Conservation (phyloP, 1,284 basidiomycete genomes). For the Papiliotrema nemorosa region DNA sequence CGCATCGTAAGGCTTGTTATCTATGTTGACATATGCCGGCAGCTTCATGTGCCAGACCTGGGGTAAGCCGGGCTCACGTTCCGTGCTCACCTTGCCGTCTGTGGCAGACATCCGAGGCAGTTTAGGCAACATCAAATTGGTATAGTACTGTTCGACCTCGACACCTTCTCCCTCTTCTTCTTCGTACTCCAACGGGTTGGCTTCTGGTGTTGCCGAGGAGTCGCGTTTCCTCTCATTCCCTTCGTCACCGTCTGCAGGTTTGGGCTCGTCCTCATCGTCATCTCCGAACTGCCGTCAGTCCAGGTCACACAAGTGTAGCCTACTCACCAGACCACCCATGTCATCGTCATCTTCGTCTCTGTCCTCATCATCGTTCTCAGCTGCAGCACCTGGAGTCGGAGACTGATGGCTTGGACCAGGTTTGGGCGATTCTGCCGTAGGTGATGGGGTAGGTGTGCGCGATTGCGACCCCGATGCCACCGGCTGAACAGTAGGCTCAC, state of each 20-base stretch:
- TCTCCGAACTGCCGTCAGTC: conserved; percentile 62
- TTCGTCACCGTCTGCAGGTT: no score
- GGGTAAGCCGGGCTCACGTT: not conserved
- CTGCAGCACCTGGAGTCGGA: not conserved
- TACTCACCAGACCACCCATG: conserved; percentile 28
- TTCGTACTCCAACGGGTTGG: conserved; percentile 44
- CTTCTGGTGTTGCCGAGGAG: no score
- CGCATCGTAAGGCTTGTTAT: conserved; percentile 42
- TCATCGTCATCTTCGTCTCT: conserved; percentile 19
- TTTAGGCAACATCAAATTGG: conserved; percentile 36
- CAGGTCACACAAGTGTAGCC: not conserved
- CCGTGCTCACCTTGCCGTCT: conserved; percentile 44
- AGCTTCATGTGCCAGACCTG: conserved; percentile 44
- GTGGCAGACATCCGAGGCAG: conserved; percentile 36
- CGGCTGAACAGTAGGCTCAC: conserved; percentile 1
- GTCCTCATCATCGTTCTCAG: conserved; percentile 1
- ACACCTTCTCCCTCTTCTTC: conserved; percentile 33
- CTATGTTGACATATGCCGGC: conserved; percentile 43
- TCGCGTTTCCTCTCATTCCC: no score
- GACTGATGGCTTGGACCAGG: not conserved
- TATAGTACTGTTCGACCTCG: conserved; percentile 27
- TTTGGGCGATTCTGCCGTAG: no score
- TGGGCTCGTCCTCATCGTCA: conserved; percentile 67
- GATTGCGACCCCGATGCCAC: conserved; percentile 3
- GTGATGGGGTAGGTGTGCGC: not conserved